Evolutionary conservation across 2,329 filamentous ascomycete species (phyloP), one percentile per base, ranked within the genome.

Genomic region (Aspergillus floridensis): DNA sequence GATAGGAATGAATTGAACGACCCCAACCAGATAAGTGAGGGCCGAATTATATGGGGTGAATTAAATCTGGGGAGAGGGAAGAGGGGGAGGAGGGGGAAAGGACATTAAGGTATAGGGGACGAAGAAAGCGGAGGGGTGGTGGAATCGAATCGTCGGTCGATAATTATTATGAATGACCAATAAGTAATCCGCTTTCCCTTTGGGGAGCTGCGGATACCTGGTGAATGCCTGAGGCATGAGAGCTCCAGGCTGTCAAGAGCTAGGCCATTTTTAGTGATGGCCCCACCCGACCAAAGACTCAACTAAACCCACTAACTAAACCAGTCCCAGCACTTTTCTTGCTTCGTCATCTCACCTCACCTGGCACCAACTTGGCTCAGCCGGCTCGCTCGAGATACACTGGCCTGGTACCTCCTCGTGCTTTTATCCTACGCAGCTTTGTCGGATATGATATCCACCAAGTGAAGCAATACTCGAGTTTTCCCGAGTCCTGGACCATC

Each of bases 151-250:
- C 7, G 53, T 46, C 32, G 26, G 53, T 55, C 41, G 53, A 55
- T 35, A 48, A 55, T 55, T 48, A 55, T 55, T 55, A 55, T 52
- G 53, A 55, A 31, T 31, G 46, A n/a, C 51, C 53, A 44, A 55
- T 55, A 55, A 48, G 26, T 55, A 48, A 48, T 55, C 26, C 41
- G 44, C 53, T 54, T 54, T 46, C 52, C 41, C 44, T 55, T 35
- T 55, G 53, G 10, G 26, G 32, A 35, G 32, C 32, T 35, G 16
- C 38, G 6, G 6, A 19, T 35, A 16, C 52, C 41, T 29, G 8
- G 41, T 46, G 11, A 46, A 55, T 55, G 47, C 53, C 53, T 48
- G 44, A 19, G 26, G 53, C 22, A 29, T 26, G 19, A 19, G 16
- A 6, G 32, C 32, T 32, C 51, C 16, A 12, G 44, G 41, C 24